Evolutionary conservation across 2,329 filamentous ascomycete genomes (phyloP).

Genomic region (Alternaria gaisen): DNA sequence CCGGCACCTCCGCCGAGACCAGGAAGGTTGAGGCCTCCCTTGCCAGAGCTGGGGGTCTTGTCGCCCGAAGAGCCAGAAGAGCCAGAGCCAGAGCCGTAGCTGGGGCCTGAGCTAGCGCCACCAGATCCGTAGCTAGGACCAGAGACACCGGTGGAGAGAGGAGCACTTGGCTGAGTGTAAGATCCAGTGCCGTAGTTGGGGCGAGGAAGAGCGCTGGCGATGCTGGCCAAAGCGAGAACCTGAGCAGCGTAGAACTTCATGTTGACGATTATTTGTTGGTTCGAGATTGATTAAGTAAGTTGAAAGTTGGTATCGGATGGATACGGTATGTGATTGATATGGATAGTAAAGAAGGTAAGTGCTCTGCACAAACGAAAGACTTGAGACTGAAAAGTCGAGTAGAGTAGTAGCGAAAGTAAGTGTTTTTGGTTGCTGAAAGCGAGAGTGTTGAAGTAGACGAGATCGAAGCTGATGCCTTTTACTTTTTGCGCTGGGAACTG

Average conservation of each 20-base stretch:
- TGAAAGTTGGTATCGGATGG: slow-evolving; percentile 3
- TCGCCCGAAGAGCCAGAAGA: not conserved
- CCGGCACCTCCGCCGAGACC: slow-evolving; percentile 1
- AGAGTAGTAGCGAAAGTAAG: slow-evolving; percentile 6
- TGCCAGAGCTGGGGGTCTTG: not conserved
- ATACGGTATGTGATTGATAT: not conserved
- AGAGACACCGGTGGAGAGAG: slow-evolving; percentile 3
- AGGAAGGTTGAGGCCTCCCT: not conserved
- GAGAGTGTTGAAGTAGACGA: slow-evolving; percentile 10
- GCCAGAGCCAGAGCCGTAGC: slow-evolving; percentile 8
- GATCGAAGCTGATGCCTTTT: slow-evolving; percentile 13
- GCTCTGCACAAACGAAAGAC: slow-evolving; percentile 13
- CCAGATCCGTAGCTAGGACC: not conserved
- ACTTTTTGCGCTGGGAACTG: slow-evolving; percentile 4
- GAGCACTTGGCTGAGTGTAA: not conserved
- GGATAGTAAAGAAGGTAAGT: slow-evolving; percentile 5
- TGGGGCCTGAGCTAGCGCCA: slow-evolving; percentile 1
- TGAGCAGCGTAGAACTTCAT: slow-evolving; percentile 17
- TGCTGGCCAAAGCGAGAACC: slow-evolving; percentile 13
- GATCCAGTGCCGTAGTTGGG: slow-evolving; percentile 4
- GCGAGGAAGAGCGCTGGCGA: slow-evolving; percentile 12
- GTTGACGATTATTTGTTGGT: slow-evolving; percentile 3
- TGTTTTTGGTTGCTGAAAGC: slow-evolving; percentile 6
- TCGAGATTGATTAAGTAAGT: not conserved
- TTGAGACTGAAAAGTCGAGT: slow-evolving; percentile 1